Percentiles rank a stretch among this genome's conserved stretches.
Conservation (phyloP, 2,329 filamentous ascomycete genomes). For the Penicillium sp. region DNA sequence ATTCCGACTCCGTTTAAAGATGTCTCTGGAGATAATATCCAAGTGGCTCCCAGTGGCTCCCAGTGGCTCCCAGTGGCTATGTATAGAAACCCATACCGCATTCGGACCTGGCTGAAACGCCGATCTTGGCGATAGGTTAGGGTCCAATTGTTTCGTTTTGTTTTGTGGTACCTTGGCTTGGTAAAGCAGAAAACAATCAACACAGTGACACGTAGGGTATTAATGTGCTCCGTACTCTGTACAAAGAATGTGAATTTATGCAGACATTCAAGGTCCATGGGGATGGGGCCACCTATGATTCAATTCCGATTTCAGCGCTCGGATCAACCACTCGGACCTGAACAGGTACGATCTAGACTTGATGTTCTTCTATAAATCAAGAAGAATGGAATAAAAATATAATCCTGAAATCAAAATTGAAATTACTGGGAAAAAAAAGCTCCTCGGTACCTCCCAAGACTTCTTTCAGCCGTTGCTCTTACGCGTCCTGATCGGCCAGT, state of each 20-base stretch:
- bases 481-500: constrained; percentile 28
- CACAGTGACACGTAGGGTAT: not conserved
- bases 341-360: not conserved
- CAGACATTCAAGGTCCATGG: too few relatives aligned
- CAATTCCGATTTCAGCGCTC: not conserved
- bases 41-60: not conserved
- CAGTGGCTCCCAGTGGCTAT: not conserved
- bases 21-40: not conserved
- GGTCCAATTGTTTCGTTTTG: not conserved
- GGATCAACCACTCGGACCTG: not conserved
- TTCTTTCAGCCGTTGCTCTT: constrained; percentile 19
- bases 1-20: not conserved
- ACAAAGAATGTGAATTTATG: too few relatives aligned
- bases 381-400: not conserved
- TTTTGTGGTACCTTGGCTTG: not conserved
- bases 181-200: not conserved
- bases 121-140: constrained; percentile 5
- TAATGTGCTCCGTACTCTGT: not conserved
- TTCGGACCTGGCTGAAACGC: constrained; percentile 7
- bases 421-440: not conserved
- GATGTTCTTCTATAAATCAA: not conserved
- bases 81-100: constrained; percentile 8
- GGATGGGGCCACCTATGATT: not conserved
- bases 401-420: not conserved
- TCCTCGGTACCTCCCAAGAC: not conserved